Base-by-base conservation (phyloP, 441 rosid species). In the Gossypium davidsonii region DNA sequence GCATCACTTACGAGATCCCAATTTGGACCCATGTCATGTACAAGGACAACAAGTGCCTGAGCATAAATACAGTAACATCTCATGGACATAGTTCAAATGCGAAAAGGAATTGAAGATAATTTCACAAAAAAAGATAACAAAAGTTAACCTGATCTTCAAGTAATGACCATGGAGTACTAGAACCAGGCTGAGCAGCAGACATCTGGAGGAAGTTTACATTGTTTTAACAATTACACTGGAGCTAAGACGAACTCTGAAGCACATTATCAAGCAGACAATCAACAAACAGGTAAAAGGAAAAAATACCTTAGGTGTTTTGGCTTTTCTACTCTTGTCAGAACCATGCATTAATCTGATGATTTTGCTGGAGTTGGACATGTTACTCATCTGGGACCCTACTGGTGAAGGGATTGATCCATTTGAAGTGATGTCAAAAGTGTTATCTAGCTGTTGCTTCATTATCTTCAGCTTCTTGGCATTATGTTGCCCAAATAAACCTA, bases 1-100 rank as follows among this genome's bases (percentile, higher is more conserved):
- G 96, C 97, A 85, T 96, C 99, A 81, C 99, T 90, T 55, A 96
- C 90, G 81, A 96, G 97, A 87, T 92, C 99, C 99, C 98, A 96
- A 73, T 92, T 94, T 49, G 96, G 98, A 76, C 99, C 99, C 98
- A 96, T 86, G 77, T 96, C 99, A 81, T 96, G 99, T 58, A 96
- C 98, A 78, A 96, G 94, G 77, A 94, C 99, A 67, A 96, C 96
- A 77, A 96, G 98, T 59, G 99, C 99, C 99, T 96, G 75, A 44
- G 74, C 26, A 76, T 64, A 77, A 76, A 74, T 63, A 12, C 60
- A 60, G 62, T 42, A 34, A 39, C n/a, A 44, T 59, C 74, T 79
- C 56, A 78, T 62, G 53, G 69, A 71, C 17, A 28, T 70, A 25
- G 60, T 48, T 53, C 74, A 42, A 71, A 51, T 18, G 75, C 59